Evolutionary conservation across 176 grass and related monocot species (phyloP).

Genomic region (Zea mays): DNA sequence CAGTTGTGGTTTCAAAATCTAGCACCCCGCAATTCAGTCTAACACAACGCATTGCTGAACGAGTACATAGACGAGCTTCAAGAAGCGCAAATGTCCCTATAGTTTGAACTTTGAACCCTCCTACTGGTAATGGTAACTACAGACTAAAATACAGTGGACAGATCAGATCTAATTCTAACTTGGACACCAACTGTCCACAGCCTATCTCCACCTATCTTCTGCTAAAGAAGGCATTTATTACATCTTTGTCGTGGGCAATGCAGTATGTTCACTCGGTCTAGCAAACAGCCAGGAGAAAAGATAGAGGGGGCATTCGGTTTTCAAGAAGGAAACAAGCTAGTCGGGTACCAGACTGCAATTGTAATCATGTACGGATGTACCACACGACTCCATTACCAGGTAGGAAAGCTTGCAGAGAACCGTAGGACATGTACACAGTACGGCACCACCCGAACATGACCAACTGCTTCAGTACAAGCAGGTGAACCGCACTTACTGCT

Average conservation of each 20-base stretch:
- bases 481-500: slow-evolving; percentile 25
- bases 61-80: not conserved
- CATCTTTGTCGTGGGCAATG: slow-evolving; percentile 1
- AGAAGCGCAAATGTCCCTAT: not conserved
- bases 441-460: slow-evolving; percentile 24
- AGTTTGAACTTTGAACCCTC: not conserved
- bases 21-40: not conserved
- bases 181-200: not conserved
- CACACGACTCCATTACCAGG: slow-evolving; percentile 8
- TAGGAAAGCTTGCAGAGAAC: not conserved
- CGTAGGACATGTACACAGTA: slow-evolving; percentile 11
- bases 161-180: slow-evolving; percentile 32
- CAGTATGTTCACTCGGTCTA: slow-evolving; percentile 8
- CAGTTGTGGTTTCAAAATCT: slow-evolving; percentile 18
- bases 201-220: not conserved
- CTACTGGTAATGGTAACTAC: not conserved
- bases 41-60: not conserved
- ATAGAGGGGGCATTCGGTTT: not conserved
- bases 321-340: slow-evolving; percentile 1
- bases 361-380: slow-evolving; percentile 27
- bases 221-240: not conserved
- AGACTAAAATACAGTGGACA: slow-evolving; percentile 1
- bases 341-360: not conserved
- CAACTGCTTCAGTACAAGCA: slow-evolving; percentile 29
- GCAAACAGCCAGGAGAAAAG: not conserved